These are phyloP conservation scores for Neurospora tetrasperma DNA, from an alignment of 495 filamentous ascomycete genomes.

Conservation along the genomic window DNA sequence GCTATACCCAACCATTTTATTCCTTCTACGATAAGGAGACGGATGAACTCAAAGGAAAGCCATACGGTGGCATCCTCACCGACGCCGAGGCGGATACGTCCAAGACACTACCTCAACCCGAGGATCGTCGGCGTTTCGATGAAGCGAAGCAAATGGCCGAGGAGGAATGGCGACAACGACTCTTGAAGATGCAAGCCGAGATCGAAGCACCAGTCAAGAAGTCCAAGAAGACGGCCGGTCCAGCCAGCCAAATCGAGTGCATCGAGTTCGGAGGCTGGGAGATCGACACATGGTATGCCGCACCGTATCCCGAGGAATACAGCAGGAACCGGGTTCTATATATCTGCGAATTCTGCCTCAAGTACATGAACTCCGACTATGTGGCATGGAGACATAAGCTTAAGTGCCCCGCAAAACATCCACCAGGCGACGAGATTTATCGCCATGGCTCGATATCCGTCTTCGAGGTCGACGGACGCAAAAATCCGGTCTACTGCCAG, in stretches of 20 bases:
- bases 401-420: slow-evolving; percentile 93
- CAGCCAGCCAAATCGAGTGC: slow-evolving; percentile 93
- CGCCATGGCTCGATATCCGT: slow-evolving; percentile 88
- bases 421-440: slow-evolving; percentile 95
- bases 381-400: slow-evolving; percentile 96
- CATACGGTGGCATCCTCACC: slow-evolving; percentile 86
- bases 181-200: slow-evolving; percentile 38
- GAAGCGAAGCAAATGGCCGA: slow-evolving; percentile 80
- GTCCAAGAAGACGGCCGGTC: slow-evolving; percentile 62
- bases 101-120: slow-evolving; percentile 68
- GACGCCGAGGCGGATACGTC: slow-evolving; percentile 87
- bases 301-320: slow-evolving; percentile 96
- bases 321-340: slow-evolving; percentile 89
- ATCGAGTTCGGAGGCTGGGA: slow-evolving; percentile 96
- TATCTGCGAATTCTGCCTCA: slow-evolving; percentile 97
- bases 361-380: slow-evolving; percentile 98
- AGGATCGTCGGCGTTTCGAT: slow-evolving; percentile 78
- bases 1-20: slow-evolving; percentile 60
- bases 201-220: slow-evolving; percentile 35
- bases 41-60: slow-evolving; percentile 84
- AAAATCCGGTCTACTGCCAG: slow-evolving; percentile 95
- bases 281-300: slow-evolving; percentile 99
- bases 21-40: slow-evolving; percentile 77
- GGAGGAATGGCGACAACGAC: slow-evolving; percentile 68
- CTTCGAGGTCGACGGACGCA: slow-evolving; percentile 94